These are phyloP conservation scores for Oleoguttula mirabilis DNA, from an alignment of 495 filamentous ascomycete species.

Conservation along the genomic window DNA sequence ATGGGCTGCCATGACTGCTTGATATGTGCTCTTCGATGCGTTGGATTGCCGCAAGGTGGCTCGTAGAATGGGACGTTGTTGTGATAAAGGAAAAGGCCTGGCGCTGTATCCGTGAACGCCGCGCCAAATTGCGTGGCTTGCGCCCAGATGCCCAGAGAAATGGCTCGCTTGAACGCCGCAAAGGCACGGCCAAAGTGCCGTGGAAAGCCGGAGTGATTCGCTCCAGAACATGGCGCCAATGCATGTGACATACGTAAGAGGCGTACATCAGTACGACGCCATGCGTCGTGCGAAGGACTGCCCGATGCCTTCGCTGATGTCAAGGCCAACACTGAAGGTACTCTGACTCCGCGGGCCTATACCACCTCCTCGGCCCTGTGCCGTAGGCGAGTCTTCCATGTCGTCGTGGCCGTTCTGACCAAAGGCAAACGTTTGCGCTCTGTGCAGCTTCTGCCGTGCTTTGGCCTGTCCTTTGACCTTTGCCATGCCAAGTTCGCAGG, in stretches of 20 bases:
- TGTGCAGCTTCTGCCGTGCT: conserved; percentile 63
- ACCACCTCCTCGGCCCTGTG: conserved; percentile 3
- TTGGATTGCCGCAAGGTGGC: neutral
- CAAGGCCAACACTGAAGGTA: conserved; percentile 9
- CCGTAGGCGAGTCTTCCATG: conserved; percentile 47
- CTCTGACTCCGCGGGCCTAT: conserved; percentile 9
- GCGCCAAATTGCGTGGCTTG: neutral
- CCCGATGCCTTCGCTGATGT: conserved; percentile 15
- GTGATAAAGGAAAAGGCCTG: neutral
- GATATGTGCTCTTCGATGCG: neutral
- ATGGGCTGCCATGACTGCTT: neutral
- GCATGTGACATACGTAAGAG: neutral
- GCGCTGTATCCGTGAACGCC: neutral
- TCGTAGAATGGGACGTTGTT: neutral
- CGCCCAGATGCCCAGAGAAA: neutral
- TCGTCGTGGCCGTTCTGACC: conserved; percentile 47
- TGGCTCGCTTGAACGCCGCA: conserved; percentile 8
- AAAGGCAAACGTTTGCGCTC: conserved; percentile 92
- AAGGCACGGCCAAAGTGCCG: neutral
- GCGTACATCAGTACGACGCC: conserved; percentile 15
- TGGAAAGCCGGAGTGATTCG: neutral
- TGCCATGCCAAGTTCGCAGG: conserved; percentile 87
- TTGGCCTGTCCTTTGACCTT: conserved; percentile 63
- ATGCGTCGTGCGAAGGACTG: conserved; percentile 14
- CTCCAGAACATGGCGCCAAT: conserved; percentile 6